These are phyloP conservation scores for Hypomontagnella submonticulosa DNA, from an alignment of 495 filamentous ascomycete species.

Conservation along the genomic window DNA sequence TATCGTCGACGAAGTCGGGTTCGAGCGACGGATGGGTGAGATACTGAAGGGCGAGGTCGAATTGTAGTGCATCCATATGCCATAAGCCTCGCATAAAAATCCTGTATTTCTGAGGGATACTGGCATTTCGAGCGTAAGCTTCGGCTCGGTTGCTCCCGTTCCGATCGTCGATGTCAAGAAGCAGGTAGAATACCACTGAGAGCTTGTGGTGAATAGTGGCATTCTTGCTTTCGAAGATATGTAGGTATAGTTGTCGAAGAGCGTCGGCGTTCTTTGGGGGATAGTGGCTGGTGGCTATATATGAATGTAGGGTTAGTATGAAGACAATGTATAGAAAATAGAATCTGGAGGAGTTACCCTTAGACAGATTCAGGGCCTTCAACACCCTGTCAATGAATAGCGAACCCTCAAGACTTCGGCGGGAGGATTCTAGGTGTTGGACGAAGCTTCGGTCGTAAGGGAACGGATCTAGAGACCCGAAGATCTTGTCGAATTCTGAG, in stretches of 20 bases:
- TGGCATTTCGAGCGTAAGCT: conserved; percentile 60
- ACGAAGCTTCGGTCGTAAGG: conserved; percentile 68
- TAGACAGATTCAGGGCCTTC: conserved; percentile 72
- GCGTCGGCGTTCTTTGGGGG: conserved; percentile 73
- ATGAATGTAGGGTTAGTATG: conserved; percentile 15
- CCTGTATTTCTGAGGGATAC: conserved; percentile 71
- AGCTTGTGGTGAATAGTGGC: conserved; percentile 77
- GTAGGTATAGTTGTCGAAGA: conserved; percentile 71
- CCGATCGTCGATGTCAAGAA: conserved; percentile 74
- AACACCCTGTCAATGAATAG: conserved; percentile 82
- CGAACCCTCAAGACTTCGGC: conserved; percentile 69
- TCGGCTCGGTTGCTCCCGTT: conserved; percentile 63
- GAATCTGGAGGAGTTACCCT: conserved; percentile 57
- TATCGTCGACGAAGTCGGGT: conserved; percentile 83
- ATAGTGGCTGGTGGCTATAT: conserved; percentile 63
- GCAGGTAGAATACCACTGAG: conserved; percentile 81
- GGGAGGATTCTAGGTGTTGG: conserved; percentile 69
- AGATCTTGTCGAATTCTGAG: conserved; percentile 69
- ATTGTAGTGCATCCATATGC: conserved; percentile 77
- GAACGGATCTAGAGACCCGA: conserved; percentile 70
- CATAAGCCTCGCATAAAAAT: conserved; percentile 84
- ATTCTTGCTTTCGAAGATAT: conserved; percentile 66
- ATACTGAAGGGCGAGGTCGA: conserved; percentile 74
- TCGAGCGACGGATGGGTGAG: conserved; percentile 80
- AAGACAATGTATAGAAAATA: background rate